Evolutionary conservation across 2,329 filamentous ascomycete species (phyloP), one percentile per base, ranked within the genome.

Genomic region (Penicillium capsulatum): DNA sequence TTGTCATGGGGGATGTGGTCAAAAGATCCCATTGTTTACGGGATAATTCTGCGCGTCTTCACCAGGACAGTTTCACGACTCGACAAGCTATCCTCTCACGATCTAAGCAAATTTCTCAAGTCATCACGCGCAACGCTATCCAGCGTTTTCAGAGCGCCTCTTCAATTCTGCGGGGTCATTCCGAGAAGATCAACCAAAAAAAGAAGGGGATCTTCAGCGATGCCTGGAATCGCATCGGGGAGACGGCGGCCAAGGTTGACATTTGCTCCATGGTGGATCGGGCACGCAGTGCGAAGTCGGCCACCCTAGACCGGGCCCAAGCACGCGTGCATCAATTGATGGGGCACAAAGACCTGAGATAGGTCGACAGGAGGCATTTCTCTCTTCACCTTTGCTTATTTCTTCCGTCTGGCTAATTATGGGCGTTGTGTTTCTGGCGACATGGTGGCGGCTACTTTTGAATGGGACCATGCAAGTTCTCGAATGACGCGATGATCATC

Each of bases 1-100:
- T 61, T 7, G 48, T 63, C 29, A 49, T 68, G 46, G 64, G 58
- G 10, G 61, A 67, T 49, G 59, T 61, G 17, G 60, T 65, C 29
- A 62, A 59, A 38, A 55, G 52, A 39, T 57, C 64, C 9, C 60
- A 67, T 44, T 34, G 53, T 29, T 34, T 68, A 17, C 60, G 55
- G 30, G 45, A 47, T 15, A 57, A 66, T 41, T 57, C 55, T 11
- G 54, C 59, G 17, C 32, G 39, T 14, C 38, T 64, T 14, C 45
- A 49, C 11, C 53, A 40, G 29, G 52, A 59, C 14, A 54, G 59
- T 7, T 22, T 58, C 8, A 48, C 54, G 11, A 35, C 56, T 17
- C 48, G 50, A 29, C 53, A 59, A 9, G 36, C 35, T 8, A 48
- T 63, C 8, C 34, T 67, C 6, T 51, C 58, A 9, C 54, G 44